phyloP scores from a whole-genome alignment of 352 stramenopile genomes.

The Pythium aristosporum region DNA sequence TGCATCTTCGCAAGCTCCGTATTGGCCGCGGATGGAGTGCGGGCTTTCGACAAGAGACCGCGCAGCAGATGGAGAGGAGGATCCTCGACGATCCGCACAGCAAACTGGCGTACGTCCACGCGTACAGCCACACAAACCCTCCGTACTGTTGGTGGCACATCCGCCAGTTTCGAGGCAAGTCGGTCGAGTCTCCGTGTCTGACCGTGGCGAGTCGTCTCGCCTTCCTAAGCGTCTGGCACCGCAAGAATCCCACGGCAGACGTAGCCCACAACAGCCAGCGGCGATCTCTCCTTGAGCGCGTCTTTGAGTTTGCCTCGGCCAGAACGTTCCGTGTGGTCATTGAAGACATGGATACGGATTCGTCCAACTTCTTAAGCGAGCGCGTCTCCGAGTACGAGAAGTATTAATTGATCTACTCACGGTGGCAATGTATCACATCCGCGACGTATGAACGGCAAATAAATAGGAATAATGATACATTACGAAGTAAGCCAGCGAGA shows the following conservation, averaged over 20 bases:
- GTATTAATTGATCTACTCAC: neutral
- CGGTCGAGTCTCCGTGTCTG: neutral
- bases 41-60: neutral
- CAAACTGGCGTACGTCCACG: neutral
- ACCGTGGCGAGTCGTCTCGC: neutral
- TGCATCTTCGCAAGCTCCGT: neutral
- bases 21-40: neutral
- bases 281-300: too few relatives aligned
- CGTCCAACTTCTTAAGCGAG: neutral
- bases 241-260: too few relatives aligned
- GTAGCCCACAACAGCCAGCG: too few relatives aligned
- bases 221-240: too few relatives aligned
- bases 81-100: constrained; percentile 1
- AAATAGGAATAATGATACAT: constrained; percentile 14
- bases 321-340: too few relatives aligned
- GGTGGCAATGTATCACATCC: too few relatives aligned
- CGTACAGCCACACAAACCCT: neutral
- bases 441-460: too few relatives aligned
- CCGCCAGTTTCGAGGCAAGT: neutral
- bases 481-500: neutral
- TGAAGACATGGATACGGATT: neutral
- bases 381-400: constrained; percentile 4
- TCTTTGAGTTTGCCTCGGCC: too few relatives aligned
- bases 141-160: neutral
- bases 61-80: neutral